Base-by-base conservation (phyloP, 1,139 yeast species). In the Saccharomyces hybrid region DNA sequence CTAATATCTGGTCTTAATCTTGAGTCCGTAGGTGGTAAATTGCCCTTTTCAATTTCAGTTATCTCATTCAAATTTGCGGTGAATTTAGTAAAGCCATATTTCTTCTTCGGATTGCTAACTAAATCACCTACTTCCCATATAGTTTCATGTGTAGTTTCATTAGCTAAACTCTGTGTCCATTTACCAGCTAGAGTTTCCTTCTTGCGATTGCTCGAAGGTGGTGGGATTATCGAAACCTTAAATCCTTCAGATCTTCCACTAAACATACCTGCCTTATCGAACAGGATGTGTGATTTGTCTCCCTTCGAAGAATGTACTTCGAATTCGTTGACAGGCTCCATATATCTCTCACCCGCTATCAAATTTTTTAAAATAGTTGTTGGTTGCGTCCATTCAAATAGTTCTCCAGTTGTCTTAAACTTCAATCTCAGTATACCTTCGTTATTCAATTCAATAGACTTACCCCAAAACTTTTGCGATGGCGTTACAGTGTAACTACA, bases 381-480 rank as follows among this genome's bases (percentile, higher is more conserved):
- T 8, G 99, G 97, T 62, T 86, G 93, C 20, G 75, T 69, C 93
- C 96, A 93, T 57, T 82, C 80, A 66, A 83, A 88, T 4, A 78
- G 76, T 64, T 88, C 96, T 4, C 91, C 91, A 0, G 87, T 78
- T 8, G 72, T 57, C 65, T 78, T 81, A 50, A 84, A 75, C 1
- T 77, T 75, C 51, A 90, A 74, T 50, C 78, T 78, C 5, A 85
- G 74, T 13, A 73, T 73, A 46, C 99, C 99, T 52, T 80, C 82
- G 59, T 89, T 88, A 50, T 80, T 79, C 56, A 93, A 75, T 69
- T 93, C 98, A 13, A 89, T 82, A 47, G 90, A 85, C 71, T 93
- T 93, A 52, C 98, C 98, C 96, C 97, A 93, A 64, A 88, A 89
- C 69, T 89, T 90, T 64, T 91, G 97, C 31, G 82, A 79, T 0